Percentiles rank a stretch among this genome's conserved stretches.
phyloP scores from a whole-genome alignment of 2,329 filamentous ascomycete species.

The Trichoderma sp. region DNA sequence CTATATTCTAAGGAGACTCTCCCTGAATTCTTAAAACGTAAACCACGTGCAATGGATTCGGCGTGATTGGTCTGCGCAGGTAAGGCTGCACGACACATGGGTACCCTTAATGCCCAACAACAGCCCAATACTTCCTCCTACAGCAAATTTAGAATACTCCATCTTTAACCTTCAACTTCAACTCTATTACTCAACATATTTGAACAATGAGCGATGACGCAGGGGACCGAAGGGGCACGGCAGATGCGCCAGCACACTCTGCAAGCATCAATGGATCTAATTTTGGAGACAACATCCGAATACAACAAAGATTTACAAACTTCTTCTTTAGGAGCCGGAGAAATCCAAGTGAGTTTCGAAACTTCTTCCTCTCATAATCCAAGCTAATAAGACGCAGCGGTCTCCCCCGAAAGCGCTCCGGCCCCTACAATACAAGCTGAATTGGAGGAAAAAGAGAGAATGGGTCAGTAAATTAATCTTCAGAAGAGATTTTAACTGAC shows the following conservation, averaged over 20 bases:
- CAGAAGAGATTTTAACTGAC: not conserved
- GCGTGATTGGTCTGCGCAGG: not conserved
- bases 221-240: not conserved
- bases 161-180: not conserved
- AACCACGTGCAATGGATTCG: not conserved
- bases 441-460: not conserved
- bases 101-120: not conserved
- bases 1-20: not conserved
- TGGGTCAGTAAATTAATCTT: not conserved
- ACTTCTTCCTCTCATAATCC: not conserved
- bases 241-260: not conserved
- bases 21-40: not conserved
- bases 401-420: not conserved
- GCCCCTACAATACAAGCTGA: not conserved
- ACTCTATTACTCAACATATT: not conserved
- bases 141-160: rapidly evolving
- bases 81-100: not conserved
- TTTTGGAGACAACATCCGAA: not conserved
- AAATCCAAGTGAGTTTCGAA: not conserved
- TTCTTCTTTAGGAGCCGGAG: not conserved
- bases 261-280: not conserved
- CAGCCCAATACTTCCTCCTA: not conserved
- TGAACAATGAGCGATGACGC: not conserved
- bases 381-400: not conserved
- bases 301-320: not conserved